Conservation (phyloP, 257 asterid genomes). For the Ligustrum vulgare region DNA sequence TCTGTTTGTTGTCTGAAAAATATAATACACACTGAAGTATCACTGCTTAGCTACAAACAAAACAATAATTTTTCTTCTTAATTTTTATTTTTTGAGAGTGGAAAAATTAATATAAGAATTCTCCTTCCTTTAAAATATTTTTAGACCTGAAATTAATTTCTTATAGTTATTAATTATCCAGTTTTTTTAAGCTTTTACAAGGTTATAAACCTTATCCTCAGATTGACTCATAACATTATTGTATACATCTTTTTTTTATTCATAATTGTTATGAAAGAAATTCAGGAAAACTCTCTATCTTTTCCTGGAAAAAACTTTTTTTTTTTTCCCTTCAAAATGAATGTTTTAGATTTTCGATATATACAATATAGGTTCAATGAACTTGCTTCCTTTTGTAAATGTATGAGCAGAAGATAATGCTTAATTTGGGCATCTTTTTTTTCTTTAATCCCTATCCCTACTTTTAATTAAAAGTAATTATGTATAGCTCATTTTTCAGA, state of each 20-base stretch:
- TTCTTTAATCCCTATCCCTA: background rate
- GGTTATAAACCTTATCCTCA: too few species aligned
- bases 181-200: too few species aligned
- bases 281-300: constrained; percentile 28
- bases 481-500: background rate
- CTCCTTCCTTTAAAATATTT: background rate
- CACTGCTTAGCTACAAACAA: too few species aligned
- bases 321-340: constrained; percentile 13
- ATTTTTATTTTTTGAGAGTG: too few species aligned
- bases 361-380: constrained; percentile 28
- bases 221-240: background rate
- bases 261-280: constrained; percentile 28
- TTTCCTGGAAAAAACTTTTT: constrained; percentile 13
- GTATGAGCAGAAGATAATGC: constrained; percentile 10
- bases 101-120: too few species aligned
- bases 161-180: too few species aligned
- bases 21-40: too few species aligned
- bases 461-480: background rate
- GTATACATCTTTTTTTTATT: constrained; percentile 29
- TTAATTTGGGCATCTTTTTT: constrained; percentile 7
- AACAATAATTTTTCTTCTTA: too few species aligned
- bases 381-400: constrained; percentile 19
- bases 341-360: constrained; percentile 14
- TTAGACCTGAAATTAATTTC: background rate
- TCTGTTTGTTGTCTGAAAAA: too few species aligned